Base-by-base conservation (phyloP, 805 yeast genomes). In the Candida rishiriensis region DNA sequence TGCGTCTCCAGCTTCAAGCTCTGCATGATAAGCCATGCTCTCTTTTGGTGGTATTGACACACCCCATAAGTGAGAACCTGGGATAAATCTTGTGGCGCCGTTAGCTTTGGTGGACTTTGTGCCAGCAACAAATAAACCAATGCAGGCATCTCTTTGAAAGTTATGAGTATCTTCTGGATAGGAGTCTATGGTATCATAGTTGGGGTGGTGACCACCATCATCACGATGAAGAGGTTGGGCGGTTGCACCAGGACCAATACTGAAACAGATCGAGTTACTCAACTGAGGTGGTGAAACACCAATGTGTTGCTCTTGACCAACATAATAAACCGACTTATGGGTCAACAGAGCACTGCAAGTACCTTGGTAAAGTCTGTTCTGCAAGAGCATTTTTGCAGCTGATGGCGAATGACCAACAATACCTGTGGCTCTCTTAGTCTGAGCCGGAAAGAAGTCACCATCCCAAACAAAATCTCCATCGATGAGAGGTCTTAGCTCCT, bases 31-130 rank as follows among this genome's bases (percentile, higher is more conserved):
- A 3, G 38, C 47, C 39, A 49, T 36, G 9, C 51, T 52, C 11
- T 52, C 51, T 17, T 37, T 43, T 13, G 61, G 61, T 10, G 49
- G 45, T 36, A 53, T 48, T 15, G 46, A 54, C 28, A 46, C 46
- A 16, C 50, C 64, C 65, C 65, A 61, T 14, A 58, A 45, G 41
- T 61, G 66, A 12, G 64, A 58, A 2, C 65, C 64, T 12, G 65
- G 63, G 42, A 61, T 56, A 13, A 59, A 46, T 34, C 64, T 46
- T 3, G 66, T 61, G n/a, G 63, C 66, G 13, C 66, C 66, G 41
- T 61, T 61, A 26, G 35, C 60, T 36, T 52, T 55, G 10, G 65
- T 61, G 6, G 60, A 41, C 34, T 50, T 55, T 29, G 54, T 57
- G 8, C 50, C 52, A 10, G 62, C 66, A 13, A 61, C 51, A 36